Evolutionary conservation across 768 basidiomycete genomes (phyloP).

Genomic region (Termitomyces sp.): DNA sequence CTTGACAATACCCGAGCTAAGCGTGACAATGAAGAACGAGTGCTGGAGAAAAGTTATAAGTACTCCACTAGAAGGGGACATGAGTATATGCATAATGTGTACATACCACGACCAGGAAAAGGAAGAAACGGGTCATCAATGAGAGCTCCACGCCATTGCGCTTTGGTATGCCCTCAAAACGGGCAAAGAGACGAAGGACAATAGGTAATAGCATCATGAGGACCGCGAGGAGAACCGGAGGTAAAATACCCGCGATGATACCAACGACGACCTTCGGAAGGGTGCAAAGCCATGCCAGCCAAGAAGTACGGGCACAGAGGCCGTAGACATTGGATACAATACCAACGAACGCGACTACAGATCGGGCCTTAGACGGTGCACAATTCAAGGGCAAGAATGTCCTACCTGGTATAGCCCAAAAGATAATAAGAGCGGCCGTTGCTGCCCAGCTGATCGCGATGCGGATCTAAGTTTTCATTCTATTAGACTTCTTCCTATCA

Average conservation of each 20-base stretch:
- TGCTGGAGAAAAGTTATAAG: slow-evolving; percentile 50
- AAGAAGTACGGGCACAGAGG: slow-evolving; percentile 57
- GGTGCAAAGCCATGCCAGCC: slow-evolving; percentile 82
- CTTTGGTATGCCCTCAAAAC: slow-evolving; percentile 89
- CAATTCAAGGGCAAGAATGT: background rate
- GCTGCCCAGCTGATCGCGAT: slow-evolving; percentile 61
- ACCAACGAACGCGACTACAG: slow-evolving; percentile 75
- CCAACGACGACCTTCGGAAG: slow-evolving; percentile 65
- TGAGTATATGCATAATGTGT: background rate
- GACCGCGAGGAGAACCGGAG: slow-evolving; percentile 82
- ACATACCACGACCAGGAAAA: slow-evolving; percentile 88
- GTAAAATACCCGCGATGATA: slow-evolving; percentile 82
- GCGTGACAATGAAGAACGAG: slow-evolving; percentile 87
- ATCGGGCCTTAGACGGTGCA: background rate
- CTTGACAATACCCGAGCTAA: slow-evolving; percentile 78
- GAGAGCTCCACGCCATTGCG: slow-evolving; percentile 80
- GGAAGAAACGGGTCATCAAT: slow-evolving; percentile 88
- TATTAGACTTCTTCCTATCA: background rate
- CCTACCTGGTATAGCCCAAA: slow-evolving; percentile 83
- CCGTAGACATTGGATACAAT: slow-evolving; percentile 73
- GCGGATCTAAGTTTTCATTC: slow-evolving; percentile 33
- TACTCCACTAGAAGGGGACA: background rate
- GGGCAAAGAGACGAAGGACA: slow-evolving; percentile 71
- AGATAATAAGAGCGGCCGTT: slow-evolving; percentile 76
- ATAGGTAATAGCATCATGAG: slow-evolving; percentile 87